A percentile compares a stretch with the other conserved stretches of the same genome.
These are phyloP conservation scores for Rhododendron ovatum DNA, from an alignment of 148 eudicot species.

Conservation along the genomic window DNA sequence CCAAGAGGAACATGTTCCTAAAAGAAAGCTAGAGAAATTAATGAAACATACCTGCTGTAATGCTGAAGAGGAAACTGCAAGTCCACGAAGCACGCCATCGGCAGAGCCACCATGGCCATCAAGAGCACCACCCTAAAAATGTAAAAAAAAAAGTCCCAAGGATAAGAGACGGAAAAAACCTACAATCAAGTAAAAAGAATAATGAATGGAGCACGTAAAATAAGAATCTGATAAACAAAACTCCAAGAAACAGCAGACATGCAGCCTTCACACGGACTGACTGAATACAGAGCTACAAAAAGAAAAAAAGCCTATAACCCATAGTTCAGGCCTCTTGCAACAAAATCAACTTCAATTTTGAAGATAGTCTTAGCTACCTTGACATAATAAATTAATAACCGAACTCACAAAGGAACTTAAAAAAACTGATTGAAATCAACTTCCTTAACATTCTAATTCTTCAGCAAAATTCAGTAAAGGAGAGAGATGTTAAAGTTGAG, in stretches of 20 bases:
- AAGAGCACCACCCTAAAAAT: constrained; percentile 42
- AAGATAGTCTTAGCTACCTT: not conserved
- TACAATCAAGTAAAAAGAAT: not conserved
- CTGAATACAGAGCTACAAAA: not conserved
- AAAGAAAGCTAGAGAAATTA: constrained; percentile 1
- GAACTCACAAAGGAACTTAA: not conserved
- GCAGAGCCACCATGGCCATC: constrained; percentile 37
- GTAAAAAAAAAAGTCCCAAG: not conserved
- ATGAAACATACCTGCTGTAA: constrained; percentile 38
- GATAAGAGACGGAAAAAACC: not conserved
- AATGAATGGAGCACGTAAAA: not conserved
- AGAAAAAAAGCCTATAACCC: not conserved
- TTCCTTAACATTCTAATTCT: not conserved
- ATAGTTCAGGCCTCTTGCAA: not conserved
- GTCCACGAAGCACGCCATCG: constrained; percentile 41
- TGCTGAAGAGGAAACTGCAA: constrained; percentile 37
- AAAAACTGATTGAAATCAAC: not conserved
- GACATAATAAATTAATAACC: not conserved
- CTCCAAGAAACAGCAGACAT: not conserved
- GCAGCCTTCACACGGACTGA: not conserved
- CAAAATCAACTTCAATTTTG: not conserved
- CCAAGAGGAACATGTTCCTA: not conserved
- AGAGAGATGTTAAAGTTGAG: not conserved
- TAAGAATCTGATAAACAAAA: not conserved
- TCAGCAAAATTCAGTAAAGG: not conserved